Percentiles rank a stretch among this genome's conserved stretches.
Evolutionary conservation across 805 yeast species (phyloP).

Genomic region (Hanseniaspora vineae): DNA sequence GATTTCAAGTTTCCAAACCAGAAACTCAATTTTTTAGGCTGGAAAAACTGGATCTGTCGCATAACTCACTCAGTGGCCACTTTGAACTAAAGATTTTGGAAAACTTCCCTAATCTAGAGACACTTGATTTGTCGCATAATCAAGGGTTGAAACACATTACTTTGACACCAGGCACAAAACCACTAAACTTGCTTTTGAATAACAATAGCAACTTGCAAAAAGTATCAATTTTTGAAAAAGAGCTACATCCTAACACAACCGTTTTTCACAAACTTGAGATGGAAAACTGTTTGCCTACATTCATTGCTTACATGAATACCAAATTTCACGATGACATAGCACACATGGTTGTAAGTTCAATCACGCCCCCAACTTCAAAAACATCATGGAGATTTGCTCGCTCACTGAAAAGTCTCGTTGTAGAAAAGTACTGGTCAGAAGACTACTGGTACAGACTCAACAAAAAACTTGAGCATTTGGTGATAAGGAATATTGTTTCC

Average conservation of each 20-base stretch:
- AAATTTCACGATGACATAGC: background rate
- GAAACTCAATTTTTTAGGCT: background rate
- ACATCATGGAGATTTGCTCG: slow-evolving; percentile 1
- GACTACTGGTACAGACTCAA: slow-evolving; percentile 1
- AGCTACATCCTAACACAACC: background rate
- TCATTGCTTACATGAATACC: background rate
- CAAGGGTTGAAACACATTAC: background rate
- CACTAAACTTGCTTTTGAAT: slow-evolving; percentile 1
- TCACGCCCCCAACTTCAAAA: background rate
- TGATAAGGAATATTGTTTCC: background rate
- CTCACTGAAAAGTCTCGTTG: background rate
- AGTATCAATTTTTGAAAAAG: background rate
- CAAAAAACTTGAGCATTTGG: background rate
- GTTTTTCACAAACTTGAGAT: background rate
- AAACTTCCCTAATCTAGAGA: slow-evolving; percentile 1
- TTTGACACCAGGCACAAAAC: background rate
- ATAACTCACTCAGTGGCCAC: background rate
- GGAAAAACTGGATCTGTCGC: slow-evolving; percentile 2
- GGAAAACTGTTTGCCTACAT: slow-evolving; percentile 1
- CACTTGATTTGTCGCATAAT: slow-evolving; percentile 2
- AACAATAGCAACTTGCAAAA: background rate
- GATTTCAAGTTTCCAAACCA: background rate
- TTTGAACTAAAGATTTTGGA: background rate
- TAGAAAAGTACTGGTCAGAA: slow-evolving; percentile 2
- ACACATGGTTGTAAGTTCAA: background rate